These are phyloP conservation scores for Rhododendron ovatum DNA, from an alignment of 148 eudicot genomes.

Conservation along the genomic window DNA sequence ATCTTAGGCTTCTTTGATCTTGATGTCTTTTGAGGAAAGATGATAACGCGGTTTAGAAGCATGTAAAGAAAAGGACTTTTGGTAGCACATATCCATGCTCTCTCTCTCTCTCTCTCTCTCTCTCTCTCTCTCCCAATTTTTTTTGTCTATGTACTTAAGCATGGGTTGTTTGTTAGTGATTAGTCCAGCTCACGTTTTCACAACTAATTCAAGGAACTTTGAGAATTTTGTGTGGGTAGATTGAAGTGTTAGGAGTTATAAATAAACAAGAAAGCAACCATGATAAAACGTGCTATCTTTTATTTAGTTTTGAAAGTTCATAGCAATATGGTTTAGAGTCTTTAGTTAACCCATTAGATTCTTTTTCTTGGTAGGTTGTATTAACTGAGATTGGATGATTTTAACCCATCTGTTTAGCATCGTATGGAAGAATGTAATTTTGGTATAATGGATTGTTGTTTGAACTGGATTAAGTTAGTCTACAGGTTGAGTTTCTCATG, in stretches of 20 bases:
- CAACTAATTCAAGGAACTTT: not conserved
- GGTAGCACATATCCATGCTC: not conserved
- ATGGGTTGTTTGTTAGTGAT: not conserved
- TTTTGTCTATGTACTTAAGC: not conserved
- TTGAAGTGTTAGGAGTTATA: not conserved
- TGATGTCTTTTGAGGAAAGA: not conserved
- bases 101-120: not conserved
- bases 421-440: not conserved
- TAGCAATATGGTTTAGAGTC: not conserved
- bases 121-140: not conserved
- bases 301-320: not conserved
- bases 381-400: not conserved
- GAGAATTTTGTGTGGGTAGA: not conserved
- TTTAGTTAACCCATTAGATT: not conserved
- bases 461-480: not conserved
- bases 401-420: not conserved
- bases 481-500: not conserved
- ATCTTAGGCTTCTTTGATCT: not conserved
- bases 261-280: not conserved
- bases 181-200: not conserved
- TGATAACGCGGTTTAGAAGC: not conserved
- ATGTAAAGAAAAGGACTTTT: not conserved
- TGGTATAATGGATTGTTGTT: not conserved
- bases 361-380: not conserved
- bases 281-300: not conserved